phyloP scores from a whole-genome alignment of 2,329 filamentous ascomycete genomes.

The Cryphonectria nitschkei region DNA sequence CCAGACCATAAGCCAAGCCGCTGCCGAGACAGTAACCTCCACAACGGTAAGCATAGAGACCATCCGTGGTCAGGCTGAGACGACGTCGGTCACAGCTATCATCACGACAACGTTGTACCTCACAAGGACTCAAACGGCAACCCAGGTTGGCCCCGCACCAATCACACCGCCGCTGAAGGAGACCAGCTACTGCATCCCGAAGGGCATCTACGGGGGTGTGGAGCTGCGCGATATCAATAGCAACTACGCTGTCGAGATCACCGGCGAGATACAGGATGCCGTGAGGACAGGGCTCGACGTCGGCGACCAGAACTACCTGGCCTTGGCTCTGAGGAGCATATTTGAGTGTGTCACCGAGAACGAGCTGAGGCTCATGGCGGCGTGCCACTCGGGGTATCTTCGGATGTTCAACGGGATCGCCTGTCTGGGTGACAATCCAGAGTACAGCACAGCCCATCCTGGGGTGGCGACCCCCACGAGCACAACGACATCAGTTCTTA shows the following conservation, averaged over 20 bases:
- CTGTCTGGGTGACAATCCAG: not conserved
- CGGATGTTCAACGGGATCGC: not conserved
- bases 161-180: not conserved
- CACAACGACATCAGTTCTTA: not conserved
- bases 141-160: not conserved
- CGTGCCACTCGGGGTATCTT: slow-evolving; percentile 11
- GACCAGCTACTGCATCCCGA: slow-evolving; percentile 13
- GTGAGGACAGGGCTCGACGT: slow-evolving; percentile 9
- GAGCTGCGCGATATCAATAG: slow-evolving; percentile 20
- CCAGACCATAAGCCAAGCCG: not conserved
- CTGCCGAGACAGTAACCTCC: too few species aligned
- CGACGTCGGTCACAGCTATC: not conserved
- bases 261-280: slow-evolving; percentile 2
- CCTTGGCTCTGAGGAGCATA: slow-evolving; percentile 10
- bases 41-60: slow-evolving; percentile 7
- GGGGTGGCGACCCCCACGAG: not conserved
- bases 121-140: slow-evolving; percentile 8
- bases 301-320: not conserved
- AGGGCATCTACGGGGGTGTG: slow-evolving; percentile 8
- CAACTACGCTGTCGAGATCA: slow-evolving; percentile 18
- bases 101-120: slow-evolving; percentile 8
- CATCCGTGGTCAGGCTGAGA: not conserved
- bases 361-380: not conserved
- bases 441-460: not conserved
- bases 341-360: slow-evolving; percentile 14